These are phyloP conservation scores for Boletus reticuloceps DNA, from an alignment of 768 basidiomycete genomes.

Conservation along the genomic window DNA sequence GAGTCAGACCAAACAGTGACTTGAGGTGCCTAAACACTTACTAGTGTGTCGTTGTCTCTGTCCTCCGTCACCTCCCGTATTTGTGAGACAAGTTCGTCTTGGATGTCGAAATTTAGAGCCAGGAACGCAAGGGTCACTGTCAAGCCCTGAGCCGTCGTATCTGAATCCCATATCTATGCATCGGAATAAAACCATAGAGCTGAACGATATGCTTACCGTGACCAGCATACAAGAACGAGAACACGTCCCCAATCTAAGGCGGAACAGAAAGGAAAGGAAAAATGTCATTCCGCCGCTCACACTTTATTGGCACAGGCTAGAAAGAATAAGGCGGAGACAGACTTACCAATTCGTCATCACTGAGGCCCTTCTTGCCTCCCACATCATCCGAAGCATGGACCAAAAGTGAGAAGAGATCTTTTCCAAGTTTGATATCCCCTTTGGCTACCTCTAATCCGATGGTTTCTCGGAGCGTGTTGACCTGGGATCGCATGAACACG, in stretches of 20 bases:
- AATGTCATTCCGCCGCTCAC: background rate
- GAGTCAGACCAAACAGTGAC: background rate
- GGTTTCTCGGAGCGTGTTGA: slow-evolving; percentile 1
- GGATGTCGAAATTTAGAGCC: slow-evolving; percentile 28
- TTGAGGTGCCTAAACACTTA: background rate
- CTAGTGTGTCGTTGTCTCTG: slow-evolving; percentile 15
- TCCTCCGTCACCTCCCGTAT: slow-evolving; percentile 23
- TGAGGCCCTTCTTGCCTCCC: slow-evolving; percentile 13
- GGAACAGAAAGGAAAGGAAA: background rate
- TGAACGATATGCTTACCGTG: slow-evolving; percentile 38
- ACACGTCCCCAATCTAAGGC: slow-evolving; percentile 49
- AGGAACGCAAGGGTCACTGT: slow-evolving; percentile 32
- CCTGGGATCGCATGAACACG: slow-evolving; percentile 16
- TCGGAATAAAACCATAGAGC: background rate
- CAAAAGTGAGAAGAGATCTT: slow-evolving; percentile 17
- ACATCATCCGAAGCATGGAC: slow-evolving; percentile 15
- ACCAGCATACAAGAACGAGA: slow-evolving; percentile 52
- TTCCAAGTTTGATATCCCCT: background rate
- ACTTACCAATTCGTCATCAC: slow-evolving; percentile 18
- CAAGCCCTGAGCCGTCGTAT: slow-evolving; percentile 32
- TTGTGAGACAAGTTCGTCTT: slow-evolving; percentile 30
- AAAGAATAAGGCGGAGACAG: too few relatives aligned
- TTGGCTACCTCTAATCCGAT: background rate
- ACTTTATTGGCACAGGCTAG: too few relatives aligned
- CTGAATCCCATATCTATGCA: background rate